Conservation (phyloP, 257 asterid genomes). For the Solanum peruvianum region DNA sequence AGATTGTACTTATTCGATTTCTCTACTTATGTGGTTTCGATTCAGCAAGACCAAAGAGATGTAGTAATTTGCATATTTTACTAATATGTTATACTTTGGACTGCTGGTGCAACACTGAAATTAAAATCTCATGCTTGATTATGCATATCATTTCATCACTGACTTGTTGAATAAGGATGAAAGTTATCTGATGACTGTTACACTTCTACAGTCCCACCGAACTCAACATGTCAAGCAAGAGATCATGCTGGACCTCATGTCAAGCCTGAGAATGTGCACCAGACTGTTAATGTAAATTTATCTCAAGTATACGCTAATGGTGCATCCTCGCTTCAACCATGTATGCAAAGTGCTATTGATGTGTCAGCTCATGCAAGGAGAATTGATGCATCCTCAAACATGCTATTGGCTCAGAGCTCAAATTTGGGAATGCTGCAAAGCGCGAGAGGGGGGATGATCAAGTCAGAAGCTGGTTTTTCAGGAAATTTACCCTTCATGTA, state of each 20-base stretch:
- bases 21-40: background rate
- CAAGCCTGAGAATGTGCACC: slow-evolving; percentile 49
- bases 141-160: background rate
- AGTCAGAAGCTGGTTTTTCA: slow-evolving; percentile 39
- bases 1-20: background rate
- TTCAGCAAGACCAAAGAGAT: background rate
- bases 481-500: slow-evolving; percentile 39
- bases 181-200: background rate
- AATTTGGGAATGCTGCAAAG: slow-evolving; percentile 45
- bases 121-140: background rate
- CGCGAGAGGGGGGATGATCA: slow-evolving; percentile 43
- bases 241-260: slow-evolving; percentile 33
- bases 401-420: slow-evolving; percentile 41
- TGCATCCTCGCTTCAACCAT: slow-evolving; percentile 30
- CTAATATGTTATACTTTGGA: background rate
- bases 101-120: background rate
- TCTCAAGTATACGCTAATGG: slow-evolving; percentile 44
- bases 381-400: slow-evolving; percentile 26
- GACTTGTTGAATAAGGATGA: background rate
- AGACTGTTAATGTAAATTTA: slow-evolving; percentile 9
- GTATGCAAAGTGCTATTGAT: slow-evolving; percentile 32
- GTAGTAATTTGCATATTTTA: background rate
- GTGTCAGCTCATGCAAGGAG: slow-evolving; percentile 31
- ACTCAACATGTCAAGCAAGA: slow-evolving; percentile 25
- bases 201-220: slow-evolving; percentile 32